Conservation (phyloP, 208 protist species). For the Tritrichomonas foetus region DNA sequence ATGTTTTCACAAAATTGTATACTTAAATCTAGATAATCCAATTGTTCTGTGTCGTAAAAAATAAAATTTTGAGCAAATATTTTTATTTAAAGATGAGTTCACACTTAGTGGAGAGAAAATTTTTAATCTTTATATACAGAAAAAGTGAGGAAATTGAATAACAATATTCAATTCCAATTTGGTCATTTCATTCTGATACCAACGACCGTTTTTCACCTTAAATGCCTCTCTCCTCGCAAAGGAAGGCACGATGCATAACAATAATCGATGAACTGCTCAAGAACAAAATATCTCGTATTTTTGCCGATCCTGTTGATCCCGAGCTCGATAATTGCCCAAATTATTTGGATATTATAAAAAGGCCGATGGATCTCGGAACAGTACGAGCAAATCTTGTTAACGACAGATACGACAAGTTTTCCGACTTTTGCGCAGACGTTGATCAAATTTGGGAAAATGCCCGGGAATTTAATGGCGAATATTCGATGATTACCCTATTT, state of each 20-base stretch:
- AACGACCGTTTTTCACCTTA: no score
- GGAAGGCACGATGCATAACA: not conserved
- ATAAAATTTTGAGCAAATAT: no score
- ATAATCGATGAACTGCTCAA: not conserved
- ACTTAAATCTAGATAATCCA: no score
- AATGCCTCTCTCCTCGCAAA: no score
- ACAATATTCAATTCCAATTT: no score
- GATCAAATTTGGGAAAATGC: slow-evolving; percentile 23
- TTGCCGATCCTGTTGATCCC: not conserved
- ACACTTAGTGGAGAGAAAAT: no score
- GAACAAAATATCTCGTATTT: not conserved
- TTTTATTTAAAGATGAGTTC: no score
- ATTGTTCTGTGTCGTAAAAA: no score
- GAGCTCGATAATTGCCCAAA: not conserved
- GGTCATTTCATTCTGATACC: no score
- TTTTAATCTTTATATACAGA: no score
- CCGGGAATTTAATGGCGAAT: not conserved
- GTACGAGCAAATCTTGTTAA: not conserved
- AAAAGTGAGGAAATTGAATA: no score
- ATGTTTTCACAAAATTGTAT: no score
- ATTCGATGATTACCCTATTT: not conserved
- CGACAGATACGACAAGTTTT: not conserved
- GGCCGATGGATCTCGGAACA: not conserved
- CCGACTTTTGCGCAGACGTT: not conserved
- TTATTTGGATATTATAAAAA: slow-evolving; percentile 22